These are phyloP conservation scores for Pelargonium myrrhifolium DNA, from an alignment of 441 rosid genomes.

Conservation along the genomic window DNA sequence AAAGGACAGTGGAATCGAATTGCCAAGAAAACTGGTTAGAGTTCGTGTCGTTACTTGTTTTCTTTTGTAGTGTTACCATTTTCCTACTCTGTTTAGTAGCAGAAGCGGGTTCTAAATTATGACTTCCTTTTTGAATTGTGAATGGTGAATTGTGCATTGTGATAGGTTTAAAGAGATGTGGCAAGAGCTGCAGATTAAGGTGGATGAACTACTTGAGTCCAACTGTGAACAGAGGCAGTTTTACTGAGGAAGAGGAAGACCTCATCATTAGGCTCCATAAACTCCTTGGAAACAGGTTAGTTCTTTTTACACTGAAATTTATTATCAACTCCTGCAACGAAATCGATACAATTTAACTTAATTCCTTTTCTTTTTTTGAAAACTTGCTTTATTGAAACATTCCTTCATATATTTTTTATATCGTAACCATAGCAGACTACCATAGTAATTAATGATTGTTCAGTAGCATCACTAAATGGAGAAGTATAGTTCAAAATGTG, in stretches of 20 bases:
- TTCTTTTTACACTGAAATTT: no score
- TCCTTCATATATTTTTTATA: background rate
- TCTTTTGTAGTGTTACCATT: background rate
- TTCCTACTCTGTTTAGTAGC: background rate
- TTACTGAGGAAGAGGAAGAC: conserved; percentile 1
- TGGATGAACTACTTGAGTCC: conserved; percentile 7
- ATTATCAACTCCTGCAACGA: background rate
- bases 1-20: conserved; percentile 52
- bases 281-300: conserved; percentile 1
- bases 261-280: conserved; percentile 1
- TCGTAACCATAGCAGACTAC: background rate
- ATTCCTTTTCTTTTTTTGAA: background rate
- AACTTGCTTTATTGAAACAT: background rate
- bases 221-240: conserved; percentile 1
- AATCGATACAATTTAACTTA: background rate
- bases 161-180: conserved; percentile 4
- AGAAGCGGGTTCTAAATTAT: background rate
- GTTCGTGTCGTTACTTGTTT: background rate
- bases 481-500: background rate
- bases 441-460: background rate
- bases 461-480: background rate
- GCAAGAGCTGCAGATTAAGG: conserved; percentile 3
- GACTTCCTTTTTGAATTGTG: background rate
- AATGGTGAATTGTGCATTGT: background rate
- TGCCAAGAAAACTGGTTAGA: conserved; percentile 43